phyloP scores from a whole-genome alignment of 306 rosid species.

The Cucumis cinereus region DNA sequence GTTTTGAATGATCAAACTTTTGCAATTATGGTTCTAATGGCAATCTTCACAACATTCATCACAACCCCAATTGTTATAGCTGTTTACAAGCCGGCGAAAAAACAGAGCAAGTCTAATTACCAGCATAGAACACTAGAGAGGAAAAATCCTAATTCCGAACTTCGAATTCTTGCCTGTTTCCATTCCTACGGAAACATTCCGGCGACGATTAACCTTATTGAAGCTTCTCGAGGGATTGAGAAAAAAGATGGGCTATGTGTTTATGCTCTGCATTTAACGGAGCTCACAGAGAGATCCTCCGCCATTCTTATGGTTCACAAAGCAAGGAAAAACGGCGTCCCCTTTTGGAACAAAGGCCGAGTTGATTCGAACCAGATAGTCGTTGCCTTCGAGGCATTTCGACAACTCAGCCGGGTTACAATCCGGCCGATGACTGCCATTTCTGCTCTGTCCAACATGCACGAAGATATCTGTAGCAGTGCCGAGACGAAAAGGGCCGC shows the following conservation, averaged over 20 bases:
- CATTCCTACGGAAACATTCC: slow-evolving; percentile 47
- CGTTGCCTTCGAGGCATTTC: slow-evolving; percentile 49
- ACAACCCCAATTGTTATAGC: slow-evolving; percentile 64
- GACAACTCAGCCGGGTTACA: slow-evolving; percentile 35
- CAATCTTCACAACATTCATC: slow-evolving; percentile 72
- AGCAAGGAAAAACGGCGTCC: slow-evolving; percentile 46
- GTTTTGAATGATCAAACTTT: slow-evolving; percentile 85
- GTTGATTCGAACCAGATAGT: slow-evolving; percentile 24
- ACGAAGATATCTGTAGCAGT: slow-evolving; percentile 40
- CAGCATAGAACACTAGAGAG: slow-evolving; percentile 36
- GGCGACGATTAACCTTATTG: slow-evolving; percentile 56
- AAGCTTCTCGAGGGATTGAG: slow-evolving; percentile 69
- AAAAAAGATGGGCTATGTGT: slow-evolving; percentile 49
- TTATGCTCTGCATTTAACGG: slow-evolving; percentile 71
- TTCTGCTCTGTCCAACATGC: slow-evolving; percentile 27
- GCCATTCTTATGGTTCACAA: slow-evolving; percentile 54
- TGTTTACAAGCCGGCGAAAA: slow-evolving; percentile 52
- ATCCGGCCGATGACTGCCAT: slow-evolving; percentile 62
- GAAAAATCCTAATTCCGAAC: slow-evolving; percentile 33
- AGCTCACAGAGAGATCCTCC: slow-evolving; percentile 52
- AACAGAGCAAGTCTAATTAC: slow-evolving; percentile 24
- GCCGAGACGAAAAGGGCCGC: slow-evolving; percentile 37
- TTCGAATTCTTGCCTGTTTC: slow-evolving; percentile 56
- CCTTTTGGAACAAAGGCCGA: slow-evolving; percentile 39
- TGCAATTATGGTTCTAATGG: slow-evolving; percentile 93